Percentiles rank a stretch among this genome's conserved stretches.
phyloP scores from a whole-genome alignment of 768 basidiomycete genomes.

The Pilatotrama ljubarskyi region DNA sequence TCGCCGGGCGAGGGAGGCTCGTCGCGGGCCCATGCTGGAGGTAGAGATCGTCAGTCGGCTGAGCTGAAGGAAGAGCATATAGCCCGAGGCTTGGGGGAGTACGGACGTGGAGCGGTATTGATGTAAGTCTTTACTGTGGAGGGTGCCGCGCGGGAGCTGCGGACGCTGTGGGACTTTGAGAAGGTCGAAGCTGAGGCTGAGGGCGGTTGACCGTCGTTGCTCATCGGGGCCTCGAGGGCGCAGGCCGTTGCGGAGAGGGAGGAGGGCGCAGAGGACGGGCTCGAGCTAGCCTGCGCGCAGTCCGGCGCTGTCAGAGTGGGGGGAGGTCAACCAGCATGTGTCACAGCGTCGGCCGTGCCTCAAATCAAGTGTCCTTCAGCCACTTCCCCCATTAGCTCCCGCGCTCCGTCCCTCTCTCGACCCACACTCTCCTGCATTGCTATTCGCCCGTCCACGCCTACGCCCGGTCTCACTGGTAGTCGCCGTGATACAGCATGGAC shows the following conservation, averaged over 20 bases:
- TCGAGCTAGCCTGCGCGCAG: conserved; percentile 11
- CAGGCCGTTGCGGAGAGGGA: conserved; percentile 7
- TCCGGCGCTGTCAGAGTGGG: conserved; percentile 17
- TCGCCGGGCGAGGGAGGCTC: conserved; percentile 76
- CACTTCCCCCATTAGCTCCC: not conserved
- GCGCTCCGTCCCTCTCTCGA: not conserved
- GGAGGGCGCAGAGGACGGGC: conserved; percentile 5
- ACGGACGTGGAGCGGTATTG: conserved; percentile 66
- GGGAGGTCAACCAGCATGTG: conserved; percentile 11
- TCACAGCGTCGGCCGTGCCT: not conserved
- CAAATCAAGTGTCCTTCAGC: not conserved
- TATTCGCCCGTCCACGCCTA: conserved; percentile 1
- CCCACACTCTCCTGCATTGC: not conserved
- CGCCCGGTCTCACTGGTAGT: not conserved
- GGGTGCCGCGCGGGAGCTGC: conserved; percentile 27
- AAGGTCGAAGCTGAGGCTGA: conserved; percentile 26
- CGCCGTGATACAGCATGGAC: conserved; percentile 51
- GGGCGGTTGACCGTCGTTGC: conserved; percentile 20
- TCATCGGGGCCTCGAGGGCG: conserved; percentile 16
- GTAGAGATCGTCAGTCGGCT: not conserved
- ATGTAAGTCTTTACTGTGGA: conserved; percentile 58
- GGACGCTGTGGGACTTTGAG: conserved; percentile 32
- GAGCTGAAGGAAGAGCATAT: not conserved
- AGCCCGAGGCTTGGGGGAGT: not conserved
- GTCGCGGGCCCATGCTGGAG: conserved; percentile 77